Evolutionary conservation across 352 stramenopile species (phyloP).

Genomic region (Pythium scleroteichum): DNA sequence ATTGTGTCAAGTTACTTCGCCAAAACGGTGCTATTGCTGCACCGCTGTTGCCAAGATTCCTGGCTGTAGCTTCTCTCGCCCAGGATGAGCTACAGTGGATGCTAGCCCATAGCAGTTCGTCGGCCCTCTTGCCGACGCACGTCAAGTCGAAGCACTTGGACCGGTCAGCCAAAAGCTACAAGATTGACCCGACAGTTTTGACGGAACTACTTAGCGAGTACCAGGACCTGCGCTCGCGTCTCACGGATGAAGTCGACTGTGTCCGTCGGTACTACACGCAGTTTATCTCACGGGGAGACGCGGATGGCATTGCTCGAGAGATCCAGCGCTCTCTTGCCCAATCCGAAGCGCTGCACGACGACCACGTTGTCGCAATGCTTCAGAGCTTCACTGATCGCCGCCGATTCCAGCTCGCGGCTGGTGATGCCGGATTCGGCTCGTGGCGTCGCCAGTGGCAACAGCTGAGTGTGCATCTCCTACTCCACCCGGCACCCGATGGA

Average conservation of each 20-base stretch:
- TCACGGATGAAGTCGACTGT: constrained; percentile 11
- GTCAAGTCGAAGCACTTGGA: constrained; percentile 59
- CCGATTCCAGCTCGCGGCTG: constrained; percentile 19
- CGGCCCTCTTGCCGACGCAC: constrained; percentile 39
- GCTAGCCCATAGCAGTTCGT: constrained; percentile 33
- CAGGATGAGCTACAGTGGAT: constrained; percentile 59
- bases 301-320: constrained; percentile 45
- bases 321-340: constrained; percentile 33
- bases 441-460: constrained; percentile 73
- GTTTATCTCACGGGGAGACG: constrained; percentile 46
- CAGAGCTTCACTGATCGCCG: constrained; percentile 43
- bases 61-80: constrained; percentile 36
- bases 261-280: constrained; percentile 24
- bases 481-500: constrained; percentile 3
- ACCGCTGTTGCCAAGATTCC: constrained; percentile 48
- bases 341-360: constrained; percentile 3
- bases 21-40: constrained; percentile 44
- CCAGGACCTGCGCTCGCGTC: constrained; percentile 7
- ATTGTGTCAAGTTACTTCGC: constrained; percentile 35
- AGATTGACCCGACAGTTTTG: constrained; percentile 1
- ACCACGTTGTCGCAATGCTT: constrained; percentile 37
- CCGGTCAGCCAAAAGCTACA: constrained; percentile 27
- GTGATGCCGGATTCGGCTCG: constrained; percentile 14
- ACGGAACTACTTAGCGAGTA: constrained; percentile 7
- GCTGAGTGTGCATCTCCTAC: constrained; percentile 41